Evolutionary conservation across 2,329 filamentous ascomycete genomes (phyloP), one percentile per base, ranked within the genome.

Genomic region (Neodidymelliopsis sp.): DNA sequence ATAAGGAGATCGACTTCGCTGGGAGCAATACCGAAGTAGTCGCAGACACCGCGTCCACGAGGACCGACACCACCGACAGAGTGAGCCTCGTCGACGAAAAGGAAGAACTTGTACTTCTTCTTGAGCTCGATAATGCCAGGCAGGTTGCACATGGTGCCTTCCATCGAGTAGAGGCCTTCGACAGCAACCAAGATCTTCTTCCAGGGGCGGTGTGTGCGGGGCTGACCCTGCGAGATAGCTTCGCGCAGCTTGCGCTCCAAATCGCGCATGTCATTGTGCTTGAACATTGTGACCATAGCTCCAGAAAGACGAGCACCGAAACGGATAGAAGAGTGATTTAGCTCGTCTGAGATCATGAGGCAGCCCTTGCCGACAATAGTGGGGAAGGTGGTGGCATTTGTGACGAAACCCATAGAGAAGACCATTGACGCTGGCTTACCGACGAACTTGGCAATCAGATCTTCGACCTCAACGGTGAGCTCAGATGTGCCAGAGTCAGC

Each of bases 361-460:
- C 89, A 95, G 53, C 94, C 94, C 77, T 96, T 97, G 65, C 88
- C 88, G 44, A 96, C 90, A 30, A 99, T 81, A 25, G 92, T 91
- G 3, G 93, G 91, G 80, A 99, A 97, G 12, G 92, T 86, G 59
- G 88, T 90, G 22, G 93, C 88, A 69, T 99, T 99, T 57, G 94
- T 99, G 54, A 92, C 91, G 71, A 96, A 99, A 24, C 94, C 94
- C 94, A 99, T 99, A 18, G 93, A 97, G 78, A 97, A 97, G 41
- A 99, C 87, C 87, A 97, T 97, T 20, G 94, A 88, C 20, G 90
- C 85, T 49, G 92, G 89, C 79, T 97, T 99, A 71, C 92, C 93
- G 28, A 97, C 90, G 67, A 99, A 99, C 33, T 84, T 82, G 34
- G 94, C 94, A 60, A 97, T 84, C 67, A 96, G 82, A 22, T 88